Conservation (phyloP, 2,329 filamentous ascomycete species). For the Dryadomyces quercus-mongolicae region DNA sequence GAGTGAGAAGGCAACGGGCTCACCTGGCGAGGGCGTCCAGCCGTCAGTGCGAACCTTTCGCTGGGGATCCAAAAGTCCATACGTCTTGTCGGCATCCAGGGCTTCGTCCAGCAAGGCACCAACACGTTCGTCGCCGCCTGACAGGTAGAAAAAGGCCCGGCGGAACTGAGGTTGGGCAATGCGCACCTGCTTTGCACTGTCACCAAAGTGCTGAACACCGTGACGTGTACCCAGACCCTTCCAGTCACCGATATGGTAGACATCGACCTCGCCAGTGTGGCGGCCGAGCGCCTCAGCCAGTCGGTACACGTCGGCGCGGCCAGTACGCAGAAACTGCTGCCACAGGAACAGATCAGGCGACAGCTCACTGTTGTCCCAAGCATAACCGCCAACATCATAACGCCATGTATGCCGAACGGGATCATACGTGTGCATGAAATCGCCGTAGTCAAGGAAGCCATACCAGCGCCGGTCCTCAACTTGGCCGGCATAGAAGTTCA, state of each 20-base stretch:
- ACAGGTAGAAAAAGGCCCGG: slow-evolving; percentile 43
- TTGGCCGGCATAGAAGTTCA: slow-evolving; percentile 42
- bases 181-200: slow-evolving; percentile 49
- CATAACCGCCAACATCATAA: slow-evolving; percentile 53
- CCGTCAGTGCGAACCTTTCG: slow-evolving; percentile 45
- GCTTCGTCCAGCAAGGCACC: slow-evolving; percentile 40
- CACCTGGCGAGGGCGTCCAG: slow-evolving; percentile 18
- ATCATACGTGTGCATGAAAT: slow-evolving; percentile 53
- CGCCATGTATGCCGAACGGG: slow-evolving; percentile 45
- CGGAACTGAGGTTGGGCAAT: slow-evolving; percentile 47
- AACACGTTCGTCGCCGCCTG: slow-evolving; percentile 40
- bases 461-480: slow-evolving; percentile 49
- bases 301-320: slow-evolving; percentile 42
- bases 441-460: slow-evolving; percentile 50
- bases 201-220: slow-evolving; percentile 48
- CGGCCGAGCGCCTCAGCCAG: slow-evolving; percentile 46
- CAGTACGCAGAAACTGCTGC: slow-evolving; percentile 49
- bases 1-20: slow-evolving; percentile 28
- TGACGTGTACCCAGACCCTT: slow-evolving; percentile 51
- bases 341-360: slow-evolving; percentile 52
- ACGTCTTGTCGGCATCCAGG: slow-evolving; percentile 40
- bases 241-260: slow-evolving; percentile 44
- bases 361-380: slow-evolving; percentile 54
- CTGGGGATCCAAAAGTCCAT: slow-evolving; percentile 39
- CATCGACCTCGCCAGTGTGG: slow-evolving; percentile 49